Conservation (phyloP, 345 rosid species). For the Lepidium aucheri region DNA sequence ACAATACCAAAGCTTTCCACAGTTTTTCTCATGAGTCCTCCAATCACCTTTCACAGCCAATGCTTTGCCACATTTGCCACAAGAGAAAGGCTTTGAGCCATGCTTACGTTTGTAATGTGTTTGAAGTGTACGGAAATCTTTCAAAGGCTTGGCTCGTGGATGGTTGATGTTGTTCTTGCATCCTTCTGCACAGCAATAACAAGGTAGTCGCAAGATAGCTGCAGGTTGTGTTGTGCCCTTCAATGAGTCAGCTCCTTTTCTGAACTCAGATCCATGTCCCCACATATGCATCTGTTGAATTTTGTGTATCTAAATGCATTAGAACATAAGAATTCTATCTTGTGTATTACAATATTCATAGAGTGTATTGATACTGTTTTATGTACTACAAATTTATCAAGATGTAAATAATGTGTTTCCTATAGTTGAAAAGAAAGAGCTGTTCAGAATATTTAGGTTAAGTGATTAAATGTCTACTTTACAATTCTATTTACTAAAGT, state of each 20-base stretch:
- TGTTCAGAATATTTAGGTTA: too few relatives aligned
- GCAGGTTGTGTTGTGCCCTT: conserved; percentile 81
- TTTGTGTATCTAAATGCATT: background rate
- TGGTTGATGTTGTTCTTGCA: conserved; percentile 96
- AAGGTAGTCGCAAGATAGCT: conserved; percentile 85
- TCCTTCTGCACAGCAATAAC: conserved; percentile 90
- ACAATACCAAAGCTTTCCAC: conserved; percentile 98
- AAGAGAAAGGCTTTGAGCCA: conserved; percentile 86
- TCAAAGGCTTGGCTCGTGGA: conserved; percentile 80
- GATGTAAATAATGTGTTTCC: too few relatives aligned
- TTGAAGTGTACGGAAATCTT: conserved; percentile 93
- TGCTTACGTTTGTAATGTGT: conserved; percentile 98
- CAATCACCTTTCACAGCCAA: conserved; percentile 95
- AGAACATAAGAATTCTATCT: background rate
- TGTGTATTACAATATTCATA: background rate
- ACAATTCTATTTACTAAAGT: too few relatives aligned
- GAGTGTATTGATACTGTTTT: background rate
- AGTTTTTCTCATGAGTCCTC: conserved; percentile 98
- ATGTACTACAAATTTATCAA: too few relatives aligned
- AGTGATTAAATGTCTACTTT: too few relatives aligned
- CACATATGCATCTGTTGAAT: conserved; percentile 99
- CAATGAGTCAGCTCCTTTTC: conserved; percentile 88
- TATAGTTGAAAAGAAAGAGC: too few relatives aligned
- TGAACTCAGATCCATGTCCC: conserved; percentile 98
- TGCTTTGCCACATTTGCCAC: conserved; percentile 85